phyloP scores from a whole-genome alignment of 768 basidiomycete genomes.

The Pulveroboletus frians region DNA sequence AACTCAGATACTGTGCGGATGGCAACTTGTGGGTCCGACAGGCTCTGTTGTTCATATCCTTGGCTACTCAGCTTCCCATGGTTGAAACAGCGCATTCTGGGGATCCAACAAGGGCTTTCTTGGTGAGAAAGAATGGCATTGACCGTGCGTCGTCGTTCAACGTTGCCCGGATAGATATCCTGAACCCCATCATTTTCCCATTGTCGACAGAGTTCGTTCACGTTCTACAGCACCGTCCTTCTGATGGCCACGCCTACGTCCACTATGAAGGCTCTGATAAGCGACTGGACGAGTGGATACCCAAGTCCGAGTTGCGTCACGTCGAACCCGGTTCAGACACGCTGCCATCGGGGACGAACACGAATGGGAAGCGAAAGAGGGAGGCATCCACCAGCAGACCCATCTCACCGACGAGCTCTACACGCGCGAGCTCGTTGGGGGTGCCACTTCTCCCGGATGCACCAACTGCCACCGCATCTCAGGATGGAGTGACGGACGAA shows the following conservation, averaged over 20 bases:
- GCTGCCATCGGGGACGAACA: conserved; percentile 17
- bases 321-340: conserved; percentile 24
- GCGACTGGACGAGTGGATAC: conserved; percentile 71
- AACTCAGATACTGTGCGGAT: background rate
- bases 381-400: conserved; percentile 11
- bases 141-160: conserved; percentile 32
- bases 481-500: conserved; percentile 54
- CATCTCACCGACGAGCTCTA: conserved; percentile 17
- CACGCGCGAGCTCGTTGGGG: conserved; percentile 23
- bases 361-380: conserved; percentile 34
- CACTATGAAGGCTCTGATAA: conserved; percentile 70
- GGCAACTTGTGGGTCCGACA: conserved; percentile 6
- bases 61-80: conserved; percentile 15
- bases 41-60: background rate
- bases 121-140: conserved; percentile 31
- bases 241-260: conserved; percentile 53
- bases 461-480: conserved; percentile 12
- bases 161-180: conserved; percentile 2
- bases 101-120: conserved; percentile 6
- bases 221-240: conserved; percentile 45
- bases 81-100: conserved; percentile 11
- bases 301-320: conserved; percentile 35
- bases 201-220: conserved; percentile 39
- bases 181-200: conserved; percentile 7
- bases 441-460: conserved; percentile 5